phyloP scores from a whole-genome alignment of 192 early-diverging fungal species.

The Dimargaris cristalligena region DNA sequence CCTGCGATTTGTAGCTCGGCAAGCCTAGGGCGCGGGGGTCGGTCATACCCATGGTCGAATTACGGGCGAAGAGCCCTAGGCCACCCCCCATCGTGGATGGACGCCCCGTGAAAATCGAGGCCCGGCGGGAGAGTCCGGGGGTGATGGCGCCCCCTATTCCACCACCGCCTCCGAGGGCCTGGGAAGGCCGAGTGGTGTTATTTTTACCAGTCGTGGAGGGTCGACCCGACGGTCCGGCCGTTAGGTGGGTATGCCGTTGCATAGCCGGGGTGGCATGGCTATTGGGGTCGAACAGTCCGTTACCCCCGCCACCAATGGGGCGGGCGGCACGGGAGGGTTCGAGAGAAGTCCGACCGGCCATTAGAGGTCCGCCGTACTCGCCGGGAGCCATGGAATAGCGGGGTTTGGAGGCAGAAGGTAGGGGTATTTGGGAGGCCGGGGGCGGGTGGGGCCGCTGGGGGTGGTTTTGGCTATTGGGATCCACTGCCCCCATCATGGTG shows the following conservation, averaged over 20 bases:
- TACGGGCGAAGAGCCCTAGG: background rate
- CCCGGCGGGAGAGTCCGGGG: background rate
- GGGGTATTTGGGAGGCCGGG: background rate
- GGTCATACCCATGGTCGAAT: slow-evolving; percentile 28
- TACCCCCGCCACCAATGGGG: background rate
- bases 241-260: too few species aligned
- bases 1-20: slow-evolving; percentile 35
- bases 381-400: slow-evolving; percentile 1
- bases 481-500: slow-evolving; percentile 3
- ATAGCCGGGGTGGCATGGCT: too few species aligned
- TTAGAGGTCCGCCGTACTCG: background rate
- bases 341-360: background rate
- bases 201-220: too few species aligned
- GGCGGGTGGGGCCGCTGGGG: background rate
- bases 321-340: background rate
- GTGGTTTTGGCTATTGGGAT: slow-evolving; percentile 1
- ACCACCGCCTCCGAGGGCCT: too few species aligned
- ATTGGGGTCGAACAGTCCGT: too few species aligned
- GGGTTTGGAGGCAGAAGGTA: background rate
- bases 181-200: too few species aligned
- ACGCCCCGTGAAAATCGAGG: slow-evolving; percentile 1
- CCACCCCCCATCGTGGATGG: background rate
- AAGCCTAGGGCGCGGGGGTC: slow-evolving; percentile 54
- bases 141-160: background rate
- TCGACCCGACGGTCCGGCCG: too few species aligned